These are phyloP conservation scores for Choanephora cucurbitarum DNA, from an alignment of 371 early-diverging fungal species.

Conservation along the genomic window DNA sequence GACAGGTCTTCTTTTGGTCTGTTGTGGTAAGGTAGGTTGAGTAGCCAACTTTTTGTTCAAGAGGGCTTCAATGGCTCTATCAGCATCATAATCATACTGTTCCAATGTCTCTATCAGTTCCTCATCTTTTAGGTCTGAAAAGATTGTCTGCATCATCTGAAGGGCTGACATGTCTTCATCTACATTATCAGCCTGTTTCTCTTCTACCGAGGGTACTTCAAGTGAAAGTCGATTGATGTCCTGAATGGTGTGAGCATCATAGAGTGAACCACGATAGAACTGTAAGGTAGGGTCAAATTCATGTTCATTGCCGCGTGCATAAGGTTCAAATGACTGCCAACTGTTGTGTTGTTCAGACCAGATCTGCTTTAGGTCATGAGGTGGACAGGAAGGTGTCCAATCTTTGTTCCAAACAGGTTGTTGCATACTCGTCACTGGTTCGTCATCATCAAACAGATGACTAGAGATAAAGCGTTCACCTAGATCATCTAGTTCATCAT, in stretches of 20 bases:
- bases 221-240: conserved; percentile 40
- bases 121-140: conserved; percentile 48
- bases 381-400: conserved; percentile 2
- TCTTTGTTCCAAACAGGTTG: conserved; percentile 3
- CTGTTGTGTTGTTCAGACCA: conserved; percentile 7
- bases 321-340: conserved; percentile 22
- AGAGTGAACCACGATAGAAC: conserved; percentile 42
- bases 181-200: conserved; percentile 37
- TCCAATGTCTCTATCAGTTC: conserved; percentile 49
- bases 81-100: conserved; percentile 53
- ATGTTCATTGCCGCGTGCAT: conserved; percentile 26
- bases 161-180: conserved; percentile 58
- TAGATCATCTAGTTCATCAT: conserved; percentile 4
- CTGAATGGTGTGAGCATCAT: conserved; percentile 37
- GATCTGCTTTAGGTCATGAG: conserved; percentile 7
- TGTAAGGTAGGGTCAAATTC: conserved; percentile 54
- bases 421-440: background rate
- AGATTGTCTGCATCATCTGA: conserved; percentile 58
- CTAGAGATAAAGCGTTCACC: conserved; percentile 22
- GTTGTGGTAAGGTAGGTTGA: conserved; percentile 6
- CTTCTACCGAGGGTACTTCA: conserved; percentile 38
- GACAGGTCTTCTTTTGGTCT: conserved; percentile 51
- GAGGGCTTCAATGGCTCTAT: conserved; percentile 41
- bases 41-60: conserved; percentile 14
- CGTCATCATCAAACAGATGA: conserved; percentile 19